phyloP scores from a whole-genome alignment of 108 stramenopile genomes.

The Parmales sp. region DNA sequence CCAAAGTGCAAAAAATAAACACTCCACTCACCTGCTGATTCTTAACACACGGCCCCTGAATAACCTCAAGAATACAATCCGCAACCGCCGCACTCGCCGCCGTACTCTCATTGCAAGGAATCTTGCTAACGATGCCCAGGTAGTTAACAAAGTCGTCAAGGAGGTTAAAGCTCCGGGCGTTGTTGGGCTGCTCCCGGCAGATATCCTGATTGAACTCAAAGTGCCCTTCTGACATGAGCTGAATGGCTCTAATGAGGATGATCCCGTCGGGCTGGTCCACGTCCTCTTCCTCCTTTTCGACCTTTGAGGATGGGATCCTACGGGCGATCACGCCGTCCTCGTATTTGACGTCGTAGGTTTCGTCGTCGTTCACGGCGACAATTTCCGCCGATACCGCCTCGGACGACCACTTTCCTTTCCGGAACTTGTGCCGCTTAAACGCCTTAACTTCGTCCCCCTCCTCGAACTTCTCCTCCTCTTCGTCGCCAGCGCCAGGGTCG shows the following conservation, averaged over 20 bases:
- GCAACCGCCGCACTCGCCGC: slow-evolving; percentile 12
- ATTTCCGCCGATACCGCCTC: background rate
- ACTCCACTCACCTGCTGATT: slow-evolving; percentile 24
- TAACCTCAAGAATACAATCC: slow-evolving; percentile 27
- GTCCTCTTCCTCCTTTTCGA: slow-evolving; percentile 12
- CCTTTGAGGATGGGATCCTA: background rate
- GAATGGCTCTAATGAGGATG: slow-evolving; percentile 26
- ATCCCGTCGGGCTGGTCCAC: background rate
- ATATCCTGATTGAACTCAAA: slow-evolving; percentile 27
- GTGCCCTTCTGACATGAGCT: slow-evolving; percentile 32
- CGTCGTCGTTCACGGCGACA: background rate
- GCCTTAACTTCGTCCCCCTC: background rate
- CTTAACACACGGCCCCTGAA: slow-evolving; percentile 28
- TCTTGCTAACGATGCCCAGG: slow-evolving; percentile 11
- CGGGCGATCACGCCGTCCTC: background rate
- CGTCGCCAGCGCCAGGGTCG: background rate
- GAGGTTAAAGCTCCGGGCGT: slow-evolving; percentile 13
- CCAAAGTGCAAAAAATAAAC: background rate
- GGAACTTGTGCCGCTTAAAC: background rate
- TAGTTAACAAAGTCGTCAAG: slow-evolving; percentile 23
- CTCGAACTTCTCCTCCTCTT: background rate
- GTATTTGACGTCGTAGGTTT: background rate
- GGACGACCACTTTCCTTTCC: background rate
- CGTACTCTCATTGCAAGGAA: slow-evolving; percentile 16
- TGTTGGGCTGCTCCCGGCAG: slow-evolving; percentile 24